phyloP scores from a whole-genome alignment of 2,329 filamentous ascomycete species.

The Cladophialophora psammophila region DNA sequence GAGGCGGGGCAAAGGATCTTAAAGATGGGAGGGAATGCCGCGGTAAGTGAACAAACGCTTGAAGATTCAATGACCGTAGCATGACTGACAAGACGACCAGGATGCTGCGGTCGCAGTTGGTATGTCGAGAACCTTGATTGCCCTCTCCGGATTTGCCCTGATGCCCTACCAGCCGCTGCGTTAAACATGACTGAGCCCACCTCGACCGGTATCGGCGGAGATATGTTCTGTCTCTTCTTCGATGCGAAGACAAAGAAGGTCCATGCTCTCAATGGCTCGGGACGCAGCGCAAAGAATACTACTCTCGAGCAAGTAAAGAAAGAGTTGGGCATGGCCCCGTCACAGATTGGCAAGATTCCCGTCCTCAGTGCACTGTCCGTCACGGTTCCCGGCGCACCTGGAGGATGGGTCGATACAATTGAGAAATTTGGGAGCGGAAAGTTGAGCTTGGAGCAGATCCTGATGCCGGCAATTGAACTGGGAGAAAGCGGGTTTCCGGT shows the following conservation, averaged over 20 bases:
- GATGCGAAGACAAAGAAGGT: conserved; percentile 82
- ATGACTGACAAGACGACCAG: conserved; percentile 54
- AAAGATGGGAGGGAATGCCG: conserved; percentile 89
- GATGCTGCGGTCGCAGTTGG: conserved; percentile 95
- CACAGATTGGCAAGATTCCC: conserved; percentile 66
- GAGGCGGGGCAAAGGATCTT: conserved; percentile 86
- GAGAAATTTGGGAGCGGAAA: conserved; percentile 90
- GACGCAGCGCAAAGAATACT: conserved; percentile 74
- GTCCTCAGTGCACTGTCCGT: conserved; percentile 75
- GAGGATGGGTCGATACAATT: conserved; percentile 90
- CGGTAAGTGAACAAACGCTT: conserved; percentile 64
- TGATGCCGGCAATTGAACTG: conserved; percentile 82
- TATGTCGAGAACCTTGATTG: conserved; percentile 49
- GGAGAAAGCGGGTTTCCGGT: conserved; percentile 91
- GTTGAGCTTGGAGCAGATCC: conserved; percentile 75
- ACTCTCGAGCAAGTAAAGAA: conserved; percentile 74
- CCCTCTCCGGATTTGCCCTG: conserved; percentile 10
- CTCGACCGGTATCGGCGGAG: conserved; percentile 93
- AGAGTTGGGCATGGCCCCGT: conserved; percentile 69
- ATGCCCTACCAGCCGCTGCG: conserved; percentile 71
- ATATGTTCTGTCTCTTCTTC: conserved; percentile 96
- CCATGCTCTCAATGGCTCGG: conserved; percentile 88
- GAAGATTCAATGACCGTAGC: not conserved
- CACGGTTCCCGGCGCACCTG: conserved; percentile 87
- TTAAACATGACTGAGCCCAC: conserved; percentile 93